Percentiles rank a stretch among this genome's conserved stretches.
phyloP scores from a whole-genome alignment of 1,284 basidiomycete genomes.

The Rhodofomes roseus region DNA sequence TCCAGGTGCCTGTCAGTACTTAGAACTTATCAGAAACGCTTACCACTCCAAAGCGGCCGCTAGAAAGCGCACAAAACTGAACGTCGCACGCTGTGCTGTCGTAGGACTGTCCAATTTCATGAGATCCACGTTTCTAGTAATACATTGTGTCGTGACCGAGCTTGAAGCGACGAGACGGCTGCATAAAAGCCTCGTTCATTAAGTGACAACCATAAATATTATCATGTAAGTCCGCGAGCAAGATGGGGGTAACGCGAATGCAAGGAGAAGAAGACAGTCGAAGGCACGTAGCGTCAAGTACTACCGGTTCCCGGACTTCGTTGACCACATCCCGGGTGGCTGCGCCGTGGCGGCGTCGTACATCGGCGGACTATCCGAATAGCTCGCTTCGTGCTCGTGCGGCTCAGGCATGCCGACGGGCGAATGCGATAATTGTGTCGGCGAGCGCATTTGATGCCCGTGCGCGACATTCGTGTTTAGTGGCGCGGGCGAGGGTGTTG shows the following conservation, averaged over 20 bases:
- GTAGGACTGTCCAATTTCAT: not conserved
- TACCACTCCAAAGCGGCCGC: not conserved
- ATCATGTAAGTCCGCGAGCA: not conserved
- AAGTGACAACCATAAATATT: not conserved
- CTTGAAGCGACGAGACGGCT: not conserved
- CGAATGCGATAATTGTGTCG: conserved; percentile 17
- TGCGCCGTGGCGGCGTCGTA: conserved; percentile 56
- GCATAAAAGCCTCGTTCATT: not conserved
- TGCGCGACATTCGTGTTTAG: conserved; percentile 17
- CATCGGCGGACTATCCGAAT: conserved; percentile 56
- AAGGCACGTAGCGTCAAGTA: too few relatives aligned
- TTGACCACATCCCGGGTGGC: conserved; percentile 48
- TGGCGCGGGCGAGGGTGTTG: conserved; percentile 18
- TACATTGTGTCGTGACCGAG: not conserved
- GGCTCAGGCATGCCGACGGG: conserved; percentile 11
- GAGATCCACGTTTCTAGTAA: not conserved
- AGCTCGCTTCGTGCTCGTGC: conserved; percentile 25
- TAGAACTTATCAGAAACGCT: not conserved
- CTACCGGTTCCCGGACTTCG: conserved; percentile 28
- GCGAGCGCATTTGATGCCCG: conserved; percentile 16
- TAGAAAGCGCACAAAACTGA: too few relatives aligned
- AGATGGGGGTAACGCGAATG: not conserved
- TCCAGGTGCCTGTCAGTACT: not conserved
- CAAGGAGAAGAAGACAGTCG: not conserved
- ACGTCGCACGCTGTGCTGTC: not conserved